Base-by-base conservation (phyloP, 495 filamentous ascomycete genomes). In the Hyaloscypha bicolor region DNA sequence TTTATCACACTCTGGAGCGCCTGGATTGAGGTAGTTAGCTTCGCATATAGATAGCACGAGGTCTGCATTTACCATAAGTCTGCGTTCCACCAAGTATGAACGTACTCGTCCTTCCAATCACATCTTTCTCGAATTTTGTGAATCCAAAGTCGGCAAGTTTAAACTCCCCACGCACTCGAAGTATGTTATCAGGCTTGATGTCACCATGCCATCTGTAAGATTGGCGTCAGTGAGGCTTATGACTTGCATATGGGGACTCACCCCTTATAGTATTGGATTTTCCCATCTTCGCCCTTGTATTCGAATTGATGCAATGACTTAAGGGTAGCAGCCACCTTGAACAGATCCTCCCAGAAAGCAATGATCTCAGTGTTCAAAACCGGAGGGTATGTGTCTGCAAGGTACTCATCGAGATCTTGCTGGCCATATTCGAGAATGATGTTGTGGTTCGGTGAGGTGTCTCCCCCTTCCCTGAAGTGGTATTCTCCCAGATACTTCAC, bases 91-190 rank as follows among this genome's bases (percentile, higher is more conserved):
- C 77, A 21, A 22, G 55, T 6, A 77, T 69, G 1, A 55, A n/a
- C 16, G 70, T 62, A n/a, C 51, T 57, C 9, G 69, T 53, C 45
- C 42, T 69, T 35, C 11, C 45, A 32, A 66, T 59, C 30, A 60
- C 42, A 60, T 72, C 63, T 42, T 67, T 67, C 42, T 74, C 63
- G 61, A 81, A 80, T 51, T 67, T 73, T 9, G 79, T 75, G 63
- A 80, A 78, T 12, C 79, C 79, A 51, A 74, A 76, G 35, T 81
- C 79, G 8, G 78, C 76, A 9, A 81, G 76, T 57, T 80, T 80
- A 69, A 77, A 80, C 14, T 62, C 19, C 6, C 48, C 29, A 12
- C 19, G 60, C 22, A 80, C 75, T 31, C 63, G 59, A 4, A 81
- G 69, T 19, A 81, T 80, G 48, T 80, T 81, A 57, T 76, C 78